Evolutionary conservation across 2,329 filamentous ascomycete genomes (phyloP).

Genomic region (Epichloe bromicola): DNA sequence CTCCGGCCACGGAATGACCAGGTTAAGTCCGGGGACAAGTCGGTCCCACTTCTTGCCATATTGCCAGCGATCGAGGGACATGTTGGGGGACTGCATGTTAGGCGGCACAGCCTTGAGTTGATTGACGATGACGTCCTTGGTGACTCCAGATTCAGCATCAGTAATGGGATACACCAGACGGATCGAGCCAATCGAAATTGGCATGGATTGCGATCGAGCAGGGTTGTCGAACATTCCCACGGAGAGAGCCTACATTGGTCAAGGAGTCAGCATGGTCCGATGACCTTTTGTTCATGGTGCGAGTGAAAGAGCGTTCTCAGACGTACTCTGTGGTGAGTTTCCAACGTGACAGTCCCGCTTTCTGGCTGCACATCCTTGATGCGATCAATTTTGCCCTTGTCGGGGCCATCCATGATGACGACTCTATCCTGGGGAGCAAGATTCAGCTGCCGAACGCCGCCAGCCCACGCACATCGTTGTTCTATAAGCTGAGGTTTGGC

Average conservation of each 20-base stretch:
- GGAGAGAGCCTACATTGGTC: constrained; percentile 14
- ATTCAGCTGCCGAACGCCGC: constrained; percentile 43
- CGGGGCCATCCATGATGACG: constrained; percentile 62
- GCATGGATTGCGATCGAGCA: constrained; percentile 19
- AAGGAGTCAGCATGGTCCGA: background rate
- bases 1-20: constrained; percentile 65
- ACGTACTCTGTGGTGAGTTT: constrained; percentile 51
- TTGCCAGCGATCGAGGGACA: constrained; percentile 28
- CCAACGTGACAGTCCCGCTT: constrained; percentile 46
- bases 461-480: constrained; percentile 41
- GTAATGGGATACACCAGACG: constrained; percentile 69
- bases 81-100: constrained; percentile 32
- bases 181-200: constrained; percentile 57
- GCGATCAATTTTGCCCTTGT: constrained; percentile 74
- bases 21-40: constrained; percentile 57
- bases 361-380: constrained; percentile 44
- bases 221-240: constrained; percentile 19
- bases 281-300: background rate
- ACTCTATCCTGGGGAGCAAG: constrained; percentile 64
- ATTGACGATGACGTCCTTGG: constrained; percentile 66
- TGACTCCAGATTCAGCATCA: constrained; percentile 49
- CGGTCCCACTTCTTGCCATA: constrained; percentile 34
- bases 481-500: constrained; percentile 23
- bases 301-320: background rate
- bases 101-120: constrained; percentile 45